Evolutionary conservation across 306 rosid genomes (phyloP), one percentile per base, ranked within the genome.

Genomic region (Cucumis sativus): DNA sequence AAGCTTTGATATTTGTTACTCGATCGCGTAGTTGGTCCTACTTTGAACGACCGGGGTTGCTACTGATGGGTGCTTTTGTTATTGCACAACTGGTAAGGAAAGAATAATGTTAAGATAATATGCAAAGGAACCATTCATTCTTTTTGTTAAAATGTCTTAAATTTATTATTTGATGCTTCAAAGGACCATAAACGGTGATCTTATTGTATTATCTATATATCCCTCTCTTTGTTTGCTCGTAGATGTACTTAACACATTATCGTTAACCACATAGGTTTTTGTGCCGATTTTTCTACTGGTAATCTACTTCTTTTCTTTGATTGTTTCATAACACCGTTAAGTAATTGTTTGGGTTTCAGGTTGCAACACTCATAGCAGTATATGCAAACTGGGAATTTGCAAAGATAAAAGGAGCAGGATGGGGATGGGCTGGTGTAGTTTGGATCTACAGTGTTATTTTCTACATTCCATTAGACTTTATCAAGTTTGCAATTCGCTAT

Each of bases 351-450:
- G 78, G 37, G 1, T 66, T 33, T 69, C 93, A 95, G 98, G 68
- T 95, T 81, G 98, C 98, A 39, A 95, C 98, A 75, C 0, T 95
- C 60, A 58, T 95, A 57, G 96, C 98, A 75, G 98, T 95, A 41
- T 95, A 95, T 79, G 98, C 98, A 15, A 39, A 90, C 64, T 95
- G 98, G 98, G 81, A 83, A n/a, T 95, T 95, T 25, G 98, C 98
- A 52, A 95, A 72, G 82, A 92, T 95, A 14, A 57, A 89, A 57
- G 98, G 98, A 74, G 69, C 80, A 65, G 97, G 94, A 64, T 95
- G 98, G 98, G 98, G 98, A 77, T 95, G 98, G 98, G 98, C 98
- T 35, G 98, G 97, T 83, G 98, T 95, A 77, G 86, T 95, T 79
- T 95, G 98, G 98, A 79, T 95, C 78, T 95, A 95, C 89, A 95